Evolutionary conservation across 208 protist species (phyloP), one percentile per base, ranked within the genome.

Genomic region (Blastocrithidia nonstop): DNA sequence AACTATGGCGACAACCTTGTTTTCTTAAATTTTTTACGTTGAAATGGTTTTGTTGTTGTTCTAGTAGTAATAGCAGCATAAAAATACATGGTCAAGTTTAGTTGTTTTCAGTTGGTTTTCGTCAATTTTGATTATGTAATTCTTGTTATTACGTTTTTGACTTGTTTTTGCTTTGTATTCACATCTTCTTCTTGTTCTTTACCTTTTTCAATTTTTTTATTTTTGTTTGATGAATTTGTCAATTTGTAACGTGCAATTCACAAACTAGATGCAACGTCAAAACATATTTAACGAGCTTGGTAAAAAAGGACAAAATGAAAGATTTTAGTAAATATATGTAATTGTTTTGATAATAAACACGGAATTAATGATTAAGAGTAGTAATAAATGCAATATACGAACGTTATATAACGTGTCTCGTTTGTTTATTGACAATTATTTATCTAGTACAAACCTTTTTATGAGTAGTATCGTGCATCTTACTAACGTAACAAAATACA

Each of bases 101-200:
- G 35, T n/a, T 47, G 21, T 42, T 37, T 25, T 15, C 39, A 29
- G 17, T 45, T 2, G 32, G 42, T 31, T 43, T 52, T 33, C 21
- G n/a, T 59, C 45, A 37, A 57, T 28, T 21, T 6, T 27, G n/a
- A n/a, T 33, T 7, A 22, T 47, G 24, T 31, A 25, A 54, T 27
- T 57, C 57, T 2, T 41, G 3, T 2, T 26, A 4, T 40, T 23
- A 53, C 19, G 22, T 13, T 47, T 61, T 55, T 56, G 7, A 26
- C 29, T 55, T 22, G 13, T 59, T 15, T 61, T 61, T 62, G 39
- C 21, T 52, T 44, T 50, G 27, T 45, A 16, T 27, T 60, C 31
- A 11, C 1, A 52, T 26, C 29, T 9, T 54, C 52, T 44, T 51
- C 19, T 21, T 52, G 52, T 25, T 19, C 13, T 28, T 17, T 37